Evolutionary conservation across 2,329 filamentous ascomycete genomes (phyloP), one percentile per base, ranked within the genome.

Genomic region (Spiromastix sp.): DNA sequence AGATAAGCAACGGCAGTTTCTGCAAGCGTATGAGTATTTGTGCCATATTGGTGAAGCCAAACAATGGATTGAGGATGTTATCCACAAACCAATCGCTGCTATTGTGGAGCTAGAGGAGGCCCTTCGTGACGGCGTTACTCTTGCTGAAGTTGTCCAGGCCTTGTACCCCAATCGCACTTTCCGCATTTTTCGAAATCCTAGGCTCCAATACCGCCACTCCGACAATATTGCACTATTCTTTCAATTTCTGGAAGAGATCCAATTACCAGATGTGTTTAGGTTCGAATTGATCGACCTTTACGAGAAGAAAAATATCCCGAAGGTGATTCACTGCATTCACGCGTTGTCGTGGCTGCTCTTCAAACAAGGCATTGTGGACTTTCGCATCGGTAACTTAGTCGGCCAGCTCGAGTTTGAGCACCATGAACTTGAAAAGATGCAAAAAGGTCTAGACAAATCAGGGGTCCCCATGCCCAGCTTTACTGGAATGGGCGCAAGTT

Each of bases 281-380:
- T 98, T 98, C 57, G 91, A 98, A 57, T 70, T 96, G 30, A 93
- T 96, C 44, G 91, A 98, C 60, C 66, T 98, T 9, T 98, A 98
- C 65, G 93, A 98, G 61, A 98, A 96, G 69, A 98, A 98, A 64
- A 98, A 98, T 51, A 93, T 96, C 1, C 91, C 91, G 3, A 98
- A 96, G 59, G 93, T 96, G 55, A 98, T 98, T 42, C 93, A 98
- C 64, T 98, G 91, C 55, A 91, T 98, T 34, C 91, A 98, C 52
- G 91, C 91, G 0, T 68, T 98, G 12, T 96, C 89, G 56, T 98
- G 89, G 86, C 71, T 98, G n/a, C 70, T 98, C 8, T 95, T 85
- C 60, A 81, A 91, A 32, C 91, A 95, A 57, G 89, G 91, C 1
- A 85, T 96, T 43, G 82, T 96, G 25, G 81, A 87, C 52, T 96